Percentiles rank a stretch among this genome's conserved stretches.
These are phyloP conservation scores for Biscogniauxia marginata DNA, from an alignment of 2,329 filamentous ascomycete species.

Conservation along the genomic window DNA sequence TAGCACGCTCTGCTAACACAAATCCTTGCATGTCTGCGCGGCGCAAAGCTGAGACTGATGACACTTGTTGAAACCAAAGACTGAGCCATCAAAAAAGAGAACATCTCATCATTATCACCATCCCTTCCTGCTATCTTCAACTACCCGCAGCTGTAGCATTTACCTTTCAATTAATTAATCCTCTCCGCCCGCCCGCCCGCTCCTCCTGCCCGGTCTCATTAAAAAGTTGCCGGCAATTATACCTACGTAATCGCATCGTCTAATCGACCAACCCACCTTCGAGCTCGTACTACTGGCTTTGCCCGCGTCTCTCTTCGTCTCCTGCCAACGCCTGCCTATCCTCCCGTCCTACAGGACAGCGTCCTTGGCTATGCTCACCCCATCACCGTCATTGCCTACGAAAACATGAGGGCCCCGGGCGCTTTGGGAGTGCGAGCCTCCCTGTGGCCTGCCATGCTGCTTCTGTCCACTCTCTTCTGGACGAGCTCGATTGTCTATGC, in stretches of 20 bases:
- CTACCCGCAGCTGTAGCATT: too few species aligned
- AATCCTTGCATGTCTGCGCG: conserved; percentile 16
- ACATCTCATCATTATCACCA: neutral
- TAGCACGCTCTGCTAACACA: conserved; percentile 1
- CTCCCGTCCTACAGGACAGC: neutral
- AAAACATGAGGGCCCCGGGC: conserved; percentile 56
- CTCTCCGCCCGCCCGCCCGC: too few species aligned
- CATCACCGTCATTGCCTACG: conserved; percentile 28
- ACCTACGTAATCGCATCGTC: neutral
- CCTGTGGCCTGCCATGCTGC: conserved; percentile 36
- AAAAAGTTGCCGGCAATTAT: neutral
- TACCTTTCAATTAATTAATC: too few species aligned
- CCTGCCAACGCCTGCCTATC: neutral
- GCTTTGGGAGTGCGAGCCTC: conserved; percentile 45
- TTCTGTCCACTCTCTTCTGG: conserved; percentile 36
- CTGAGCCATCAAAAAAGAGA: neutral
- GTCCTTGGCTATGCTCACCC: conserved; percentile 44
- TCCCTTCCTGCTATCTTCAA: neutral
- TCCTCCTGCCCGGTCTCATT: neutral
- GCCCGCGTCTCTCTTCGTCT: neutral
- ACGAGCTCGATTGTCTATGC: conserved; percentile 39
- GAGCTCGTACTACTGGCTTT: neutral
- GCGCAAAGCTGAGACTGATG: conserved; percentile 22
- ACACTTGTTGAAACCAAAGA: conserved; percentile 11
- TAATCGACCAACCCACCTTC: neutral